Percentiles rank a stretch among this genome's conserved stretches.
Evolutionary conservation across 2,329 filamentous ascomycete species (phyloP).

Genomic region (Arthrinium puccinioides): DNA sequence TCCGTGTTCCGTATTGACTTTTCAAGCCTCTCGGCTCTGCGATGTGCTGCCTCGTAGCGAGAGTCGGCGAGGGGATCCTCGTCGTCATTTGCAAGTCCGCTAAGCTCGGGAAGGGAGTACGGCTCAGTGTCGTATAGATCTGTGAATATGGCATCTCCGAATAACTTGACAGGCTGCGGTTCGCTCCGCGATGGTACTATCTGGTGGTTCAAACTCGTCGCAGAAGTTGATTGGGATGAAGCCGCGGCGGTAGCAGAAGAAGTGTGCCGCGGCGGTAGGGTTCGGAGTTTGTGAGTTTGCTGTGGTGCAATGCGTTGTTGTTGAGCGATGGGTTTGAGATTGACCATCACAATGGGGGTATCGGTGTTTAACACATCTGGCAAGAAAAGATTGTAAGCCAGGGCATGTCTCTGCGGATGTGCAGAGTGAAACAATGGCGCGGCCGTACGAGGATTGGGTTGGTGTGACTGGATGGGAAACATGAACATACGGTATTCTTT

Average conservation of each 20-base stretch:
- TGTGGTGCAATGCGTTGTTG: constrained; percentile 13
- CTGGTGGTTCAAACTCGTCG: constrained; percentile 18
- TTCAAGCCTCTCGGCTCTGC: constrained; percentile 52
- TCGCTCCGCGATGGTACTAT: constrained; percentile 9
- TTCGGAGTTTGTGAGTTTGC: constrained; percentile 31
- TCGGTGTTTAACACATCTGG: constrained; percentile 66
- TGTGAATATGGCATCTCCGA: constrained; percentile 48
- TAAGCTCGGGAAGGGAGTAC: constrained; percentile 33
- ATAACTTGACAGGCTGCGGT: constrained; percentile 39
- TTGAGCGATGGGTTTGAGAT: constrained; percentile 34
- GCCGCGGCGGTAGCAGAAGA: constrained; percentile 16
- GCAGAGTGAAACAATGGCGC: neutral
- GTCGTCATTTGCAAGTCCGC: constrained; percentile 32
- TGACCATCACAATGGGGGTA: constrained; percentile 65
- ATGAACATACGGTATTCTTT: constrained; percentile 63
- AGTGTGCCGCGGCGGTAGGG: constrained; percentile 24
- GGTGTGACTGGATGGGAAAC: neutral
- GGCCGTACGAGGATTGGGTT: neutral
- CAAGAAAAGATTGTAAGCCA: constrained; percentile 5
- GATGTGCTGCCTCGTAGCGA: constrained; percentile 47
- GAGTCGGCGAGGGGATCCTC: constrained; percentile 51
- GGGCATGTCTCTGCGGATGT: no score
- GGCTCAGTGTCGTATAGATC: constrained; percentile 49
- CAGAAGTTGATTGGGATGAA: no score
- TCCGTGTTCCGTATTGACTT: constrained; percentile 57